A percentile compares a stretch with the other conserved stretches of the same genome.
phyloP scores from a whole-genome alignment of 495 filamentous ascomycete species.

The Hypoxylon lienhwacheense region DNA sequence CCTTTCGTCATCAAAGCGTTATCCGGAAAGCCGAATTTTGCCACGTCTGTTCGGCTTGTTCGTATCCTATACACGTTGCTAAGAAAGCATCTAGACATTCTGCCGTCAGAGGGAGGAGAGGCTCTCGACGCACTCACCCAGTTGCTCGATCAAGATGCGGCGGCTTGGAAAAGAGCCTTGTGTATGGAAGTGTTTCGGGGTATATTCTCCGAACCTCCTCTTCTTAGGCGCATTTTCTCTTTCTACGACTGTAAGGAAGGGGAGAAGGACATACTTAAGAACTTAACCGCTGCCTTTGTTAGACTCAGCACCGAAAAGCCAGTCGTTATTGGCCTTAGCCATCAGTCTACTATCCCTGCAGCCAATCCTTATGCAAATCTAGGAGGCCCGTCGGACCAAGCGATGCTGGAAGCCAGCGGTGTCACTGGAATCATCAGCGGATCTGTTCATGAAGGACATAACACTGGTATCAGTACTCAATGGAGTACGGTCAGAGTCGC shows the following conservation, averaged over 20 bases:
- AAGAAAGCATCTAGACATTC: conserved; percentile 70
- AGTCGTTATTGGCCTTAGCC: conserved; percentile 78
- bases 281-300: conserved; percentile 81
- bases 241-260: conserved; percentile 74
- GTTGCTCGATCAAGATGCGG: conserved; percentile 80
- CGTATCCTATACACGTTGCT: conserved; percentile 80
- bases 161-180: conserved; percentile 80
- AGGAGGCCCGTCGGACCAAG: conserved; percentile 66
- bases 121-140: conserved; percentile 83
- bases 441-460: conserved; percentile 66
- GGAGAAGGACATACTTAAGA: conserved; percentile 74
- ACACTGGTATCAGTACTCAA: conserved; percentile 78
- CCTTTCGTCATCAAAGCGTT: conserved; percentile 78
- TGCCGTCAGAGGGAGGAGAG: conserved; percentile 81
- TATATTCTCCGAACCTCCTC: conserved; percentile 74
- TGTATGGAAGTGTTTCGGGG: conserved; percentile 90
- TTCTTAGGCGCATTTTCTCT: conserved; percentile 78
- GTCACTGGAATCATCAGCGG: conserved; percentile 85
- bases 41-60: conserved; percentile 77
- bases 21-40: conserved; percentile 76
- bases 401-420: conserved; percentile 82
- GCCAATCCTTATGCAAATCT: conserved; percentile 44
- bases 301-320: conserved; percentile 90
- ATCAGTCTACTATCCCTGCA: conserved; percentile 77
- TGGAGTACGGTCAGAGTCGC: conserved; percentile 89